A percentile compares a stretch with the other conserved stretches of the same genome.
These are phyloP conservation scores for Diaporthe capsici DNA, from an alignment of 2,329 filamentous ascomycete genomes.

Conservation along the genomic window DNA sequence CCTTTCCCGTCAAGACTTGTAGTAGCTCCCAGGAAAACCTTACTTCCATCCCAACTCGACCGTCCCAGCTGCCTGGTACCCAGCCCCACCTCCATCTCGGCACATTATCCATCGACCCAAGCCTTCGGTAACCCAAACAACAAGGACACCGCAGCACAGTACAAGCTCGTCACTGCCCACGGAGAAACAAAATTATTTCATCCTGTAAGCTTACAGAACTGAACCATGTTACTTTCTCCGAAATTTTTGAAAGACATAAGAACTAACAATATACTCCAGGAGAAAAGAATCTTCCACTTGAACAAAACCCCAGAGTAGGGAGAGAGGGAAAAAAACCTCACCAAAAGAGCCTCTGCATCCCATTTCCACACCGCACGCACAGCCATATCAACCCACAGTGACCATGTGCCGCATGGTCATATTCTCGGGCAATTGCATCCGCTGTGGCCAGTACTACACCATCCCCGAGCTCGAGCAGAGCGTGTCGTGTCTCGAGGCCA, in stretches of 20 bases:
- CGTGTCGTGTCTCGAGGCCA: constrained; percentile 63
- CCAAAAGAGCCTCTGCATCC: neutral
- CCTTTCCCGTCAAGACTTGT: constrained; percentile 7
- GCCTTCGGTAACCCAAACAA: constrained; percentile 36
- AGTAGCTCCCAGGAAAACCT: constrained; percentile 24
- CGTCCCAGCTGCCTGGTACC: constrained; percentile 39
- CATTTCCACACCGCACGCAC: neutral
- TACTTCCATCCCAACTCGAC: constrained; percentile 13
- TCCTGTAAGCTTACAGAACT: constrained; percentile 25
- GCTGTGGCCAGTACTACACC: constrained; percentile 56
- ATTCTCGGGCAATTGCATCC: constrained; percentile 60
- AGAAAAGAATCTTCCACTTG: neutral
- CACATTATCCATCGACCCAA: constrained; percentile 38
- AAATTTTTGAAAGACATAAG: neutral
- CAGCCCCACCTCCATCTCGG: constrained; percentile 40
- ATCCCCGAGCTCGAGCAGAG: constrained; percentile 62
- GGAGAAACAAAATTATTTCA: neutral
- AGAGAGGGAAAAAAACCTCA: neutral
- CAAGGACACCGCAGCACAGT: constrained; percentile 19
- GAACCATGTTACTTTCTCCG: neutral
- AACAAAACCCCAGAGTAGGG: neutral
- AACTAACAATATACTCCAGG: neutral
- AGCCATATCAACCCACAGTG: neutral
- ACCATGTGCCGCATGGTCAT: constrained; percentile 63
- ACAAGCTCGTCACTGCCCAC: neutral